A percentile compares a stretch with the other conserved stretches of the same genome.
phyloP scores from a whole-genome alignment of 2,329 filamentous ascomycete species.

The Aureobasidium sp. region DNA sequence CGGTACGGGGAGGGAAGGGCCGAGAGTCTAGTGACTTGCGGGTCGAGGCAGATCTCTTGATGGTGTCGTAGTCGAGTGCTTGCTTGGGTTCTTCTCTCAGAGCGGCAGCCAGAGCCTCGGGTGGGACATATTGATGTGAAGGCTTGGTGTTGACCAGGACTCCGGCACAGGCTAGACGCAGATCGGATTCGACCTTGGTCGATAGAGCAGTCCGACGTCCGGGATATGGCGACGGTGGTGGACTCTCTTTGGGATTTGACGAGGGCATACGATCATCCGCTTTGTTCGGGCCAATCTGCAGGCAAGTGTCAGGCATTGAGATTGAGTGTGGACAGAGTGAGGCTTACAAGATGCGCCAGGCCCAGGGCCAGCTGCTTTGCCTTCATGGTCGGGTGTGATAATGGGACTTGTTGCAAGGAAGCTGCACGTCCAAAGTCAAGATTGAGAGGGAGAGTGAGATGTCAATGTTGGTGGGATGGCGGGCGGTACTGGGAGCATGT shows the following conservation, averaged over 20 bases:
- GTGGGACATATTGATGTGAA: conserved; percentile 24
- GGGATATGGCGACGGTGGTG: conserved; percentile 33
- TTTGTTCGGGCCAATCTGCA: conserved; percentile 7
- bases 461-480: not conserved
- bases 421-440: not conserved
- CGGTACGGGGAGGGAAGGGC: not conserved
- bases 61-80: conserved; percentile 27
- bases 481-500: not conserved
- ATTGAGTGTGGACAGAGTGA: too few species aligned
- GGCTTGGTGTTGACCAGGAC: conserved; percentile 33
- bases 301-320: not conserved
- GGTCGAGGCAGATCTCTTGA: conserved; percentile 20
- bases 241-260: conserved; percentile 15
- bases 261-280: not conserved
- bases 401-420: not conserved
- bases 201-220: conserved; percentile 38
- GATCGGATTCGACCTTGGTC: conserved; percentile 34
- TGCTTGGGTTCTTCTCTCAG: conserved; percentile 19
- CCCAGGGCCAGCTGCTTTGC: conserved; percentile 6
- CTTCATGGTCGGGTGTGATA: not conserved
- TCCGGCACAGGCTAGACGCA: conserved; percentile 38
- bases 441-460: not conserved
- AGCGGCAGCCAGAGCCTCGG: conserved; percentile 18
- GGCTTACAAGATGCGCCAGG: conserved; percentile 7
- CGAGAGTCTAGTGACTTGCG: not conserved